Evolutionary conservation across 2,329 filamentous ascomycete species (phyloP).

Genomic region (Paecilomyces formosus): DNA sequence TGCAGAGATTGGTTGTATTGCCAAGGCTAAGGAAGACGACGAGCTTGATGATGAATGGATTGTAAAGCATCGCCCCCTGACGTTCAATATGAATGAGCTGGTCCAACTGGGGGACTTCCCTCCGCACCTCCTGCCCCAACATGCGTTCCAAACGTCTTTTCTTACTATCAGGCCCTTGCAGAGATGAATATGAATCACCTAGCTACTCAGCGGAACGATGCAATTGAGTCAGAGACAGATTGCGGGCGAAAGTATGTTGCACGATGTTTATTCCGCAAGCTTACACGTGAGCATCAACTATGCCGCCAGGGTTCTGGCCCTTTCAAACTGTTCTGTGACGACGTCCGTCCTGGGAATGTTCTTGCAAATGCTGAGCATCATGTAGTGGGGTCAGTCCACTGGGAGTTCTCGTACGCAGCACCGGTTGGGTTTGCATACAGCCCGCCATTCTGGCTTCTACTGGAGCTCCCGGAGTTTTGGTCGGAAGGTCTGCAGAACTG

Average conservation of each 20-base stretch:
- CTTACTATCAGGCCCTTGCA: conserved; percentile 33
- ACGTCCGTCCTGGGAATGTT: conserved; percentile 19
- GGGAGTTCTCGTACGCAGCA: conserved; percentile 20
- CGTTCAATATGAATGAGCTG: conserved; percentile 37
- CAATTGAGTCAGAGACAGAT: conserved; percentile 18
- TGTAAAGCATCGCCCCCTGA: conserved; percentile 29
- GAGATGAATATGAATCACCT: conserved; percentile 37
- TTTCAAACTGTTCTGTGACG: conserved; percentile 19
- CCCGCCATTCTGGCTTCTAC: conserved; percentile 21
- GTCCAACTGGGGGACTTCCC: conserved; percentile 17
- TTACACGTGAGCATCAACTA: conserved; percentile 8
- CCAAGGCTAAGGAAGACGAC: conserved; percentile 12
- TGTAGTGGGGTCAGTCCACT: conserved; percentile 17
- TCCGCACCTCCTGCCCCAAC: conserved; percentile 8
- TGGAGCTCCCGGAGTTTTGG: conserved; percentile 13
- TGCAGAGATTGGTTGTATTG: conserved; percentile 32
- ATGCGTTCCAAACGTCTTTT: conserved; percentile 22
- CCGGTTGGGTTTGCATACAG: conserved; percentile 10
- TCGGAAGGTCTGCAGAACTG: conserved; percentile 10
- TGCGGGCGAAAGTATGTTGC: conserved; percentile 15
- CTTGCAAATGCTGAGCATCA: conserved; percentile 13
- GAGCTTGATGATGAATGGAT: conserved; percentile 13
- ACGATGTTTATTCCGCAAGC: conserved; percentile 12
- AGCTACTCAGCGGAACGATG: conserved; percentile 31
- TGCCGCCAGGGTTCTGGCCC: conserved; percentile 15